Base-by-base conservation (phyloP, 495 filamentous ascomycete genomes). In the Poronia punctata region DNA sequence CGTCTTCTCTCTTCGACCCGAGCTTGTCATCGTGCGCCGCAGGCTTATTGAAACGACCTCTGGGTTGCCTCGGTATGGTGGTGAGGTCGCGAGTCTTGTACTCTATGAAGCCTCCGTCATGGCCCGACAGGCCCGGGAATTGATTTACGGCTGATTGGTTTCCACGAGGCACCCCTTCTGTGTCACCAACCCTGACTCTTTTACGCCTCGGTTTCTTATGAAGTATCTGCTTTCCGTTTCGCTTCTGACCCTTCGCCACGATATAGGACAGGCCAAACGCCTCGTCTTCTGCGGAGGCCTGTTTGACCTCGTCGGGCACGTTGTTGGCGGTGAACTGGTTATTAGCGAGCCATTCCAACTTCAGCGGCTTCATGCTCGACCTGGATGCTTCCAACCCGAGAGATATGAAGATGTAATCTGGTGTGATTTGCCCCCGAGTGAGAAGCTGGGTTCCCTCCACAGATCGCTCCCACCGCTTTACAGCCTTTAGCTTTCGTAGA, bases 401-500 rank as follows among this genome's bases (percentile, higher is more conserved):
- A 27, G 65, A 64, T 27, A 71, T 56, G 40, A 51, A 66, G 26
- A 49, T 43, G 20, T 55, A 52, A 17, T 57, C 54, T 1, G 62
- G 57, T 9, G 45, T 51, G 9, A 60, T 32, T n/a, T 33, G 48
- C 19, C 40, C 54, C 5, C 41, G 49, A 6, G 50, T 32, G 27
- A 67, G 48, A 7, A 59, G 17, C 3, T 40, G 46, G 9, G 30
- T 46, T 14, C 61, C 61, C 14, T 42, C 23, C 7, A 41, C 15
- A 4, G 67, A 68, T 32, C 60, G 54, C 34, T 71, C 68, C 67
- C 67, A 71, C 5, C 30, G 51, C 15, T 52, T 49, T 36, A 61
- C 62, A n/a, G 52, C 52, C 25, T 60, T 52, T 16, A 69, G 52
- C 21, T 56, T 23, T 18, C 48, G 41, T 33, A 56, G 50, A 38